These are phyloP conservation scores for Eurotiales sp. DNA, from an alignment of 2,329 filamentous ascomycete species.

Conservation along the genomic window DNA sequence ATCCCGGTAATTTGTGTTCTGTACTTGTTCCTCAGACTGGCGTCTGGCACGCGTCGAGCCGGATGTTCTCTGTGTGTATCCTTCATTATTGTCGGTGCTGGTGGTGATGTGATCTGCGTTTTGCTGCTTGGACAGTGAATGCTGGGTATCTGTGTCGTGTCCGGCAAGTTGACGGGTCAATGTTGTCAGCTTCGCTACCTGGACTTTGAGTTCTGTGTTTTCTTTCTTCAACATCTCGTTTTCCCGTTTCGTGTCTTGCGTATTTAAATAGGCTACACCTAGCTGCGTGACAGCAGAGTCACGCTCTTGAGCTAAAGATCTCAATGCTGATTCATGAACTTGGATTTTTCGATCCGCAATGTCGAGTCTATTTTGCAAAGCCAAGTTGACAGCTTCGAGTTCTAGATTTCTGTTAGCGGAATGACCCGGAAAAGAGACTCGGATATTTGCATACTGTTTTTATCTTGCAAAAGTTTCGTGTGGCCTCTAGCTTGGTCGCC, in stretches of 20 bases:
- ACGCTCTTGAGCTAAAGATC: slow-evolving; percentile 53
- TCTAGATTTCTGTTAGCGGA: slow-evolving; percentile 29
- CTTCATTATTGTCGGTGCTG: slow-evolving; percentile 27
- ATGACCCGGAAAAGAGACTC: neutral
- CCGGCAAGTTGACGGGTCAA: slow-evolving; percentile 18
- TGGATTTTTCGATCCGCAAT: slow-evolving; percentile 53
- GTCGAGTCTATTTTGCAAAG: slow-evolving; percentile 54
- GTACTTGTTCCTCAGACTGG: slow-evolving; percentile 23
- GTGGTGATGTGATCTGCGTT: slow-evolving; percentile 23
- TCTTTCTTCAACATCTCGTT: slow-evolving; percentile 36
- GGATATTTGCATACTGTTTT: slow-evolving; percentile 31
- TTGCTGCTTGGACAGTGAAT: slow-evolving; percentile 6
- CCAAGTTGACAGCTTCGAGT: slow-evolving; percentile 52
- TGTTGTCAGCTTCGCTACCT: slow-evolving; percentile 26
- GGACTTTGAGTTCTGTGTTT: slow-evolving; percentile 36
- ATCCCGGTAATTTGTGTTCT: slow-evolving; percentile 18
- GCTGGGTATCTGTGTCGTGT: slow-evolving; percentile 25
- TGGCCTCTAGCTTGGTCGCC: slow-evolving; percentile 31
- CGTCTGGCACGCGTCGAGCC: slow-evolving; percentile 23
- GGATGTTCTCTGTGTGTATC: slow-evolving; percentile 27
- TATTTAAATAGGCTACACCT: slow-evolving; percentile 53
- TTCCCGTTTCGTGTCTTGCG: slow-evolving; percentile 42
- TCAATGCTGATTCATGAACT: slow-evolving; percentile 52
- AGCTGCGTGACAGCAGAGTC: slow-evolving; percentile 57
- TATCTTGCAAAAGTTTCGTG: slow-evolving; percentile 31